phyloP scores from a whole-genome alignment of 2,329 filamentous ascomycete genomes.

The Fusarium xyrophilum region DNA sequence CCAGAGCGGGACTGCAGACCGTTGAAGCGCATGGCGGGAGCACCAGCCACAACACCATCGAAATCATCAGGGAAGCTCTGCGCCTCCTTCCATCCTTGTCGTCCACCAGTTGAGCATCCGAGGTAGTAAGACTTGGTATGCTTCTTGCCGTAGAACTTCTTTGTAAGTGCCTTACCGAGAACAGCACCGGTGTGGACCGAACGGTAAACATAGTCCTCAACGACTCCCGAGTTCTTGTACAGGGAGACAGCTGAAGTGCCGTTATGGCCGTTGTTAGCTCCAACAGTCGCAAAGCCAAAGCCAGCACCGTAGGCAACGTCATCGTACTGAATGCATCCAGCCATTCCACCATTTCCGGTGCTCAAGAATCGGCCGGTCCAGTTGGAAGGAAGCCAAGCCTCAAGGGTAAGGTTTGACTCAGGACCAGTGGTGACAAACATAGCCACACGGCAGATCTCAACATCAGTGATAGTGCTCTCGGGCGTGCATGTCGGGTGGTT shows the following conservation, averaged over 20 bases:
- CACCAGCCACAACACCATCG: slow-evolving; percentile 57
- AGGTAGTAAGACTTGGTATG: slow-evolving; percentile 60
- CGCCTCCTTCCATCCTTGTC: slow-evolving; percentile 63
- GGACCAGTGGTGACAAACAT: slow-evolving; percentile 28
- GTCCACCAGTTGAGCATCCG: slow-evolving; percentile 66
- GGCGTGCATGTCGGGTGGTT: slow-evolving; percentile 24
- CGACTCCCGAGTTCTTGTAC: slow-evolving; percentile 15
- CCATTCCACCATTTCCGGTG: slow-evolving; percentile 58
- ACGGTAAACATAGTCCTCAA: slow-evolving; percentile 31
- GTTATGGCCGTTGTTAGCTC: slow-evolving; percentile 52
- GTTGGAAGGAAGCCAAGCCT: slow-evolving; percentile 56
- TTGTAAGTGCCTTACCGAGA: slow-evolving; percentile 19
- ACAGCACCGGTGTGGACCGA: slow-evolving; percentile 29
- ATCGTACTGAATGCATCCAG: slow-evolving; percentile 54
- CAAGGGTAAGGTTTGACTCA: slow-evolving; percentile 39
- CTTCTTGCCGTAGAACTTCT: slow-evolving; percentile 52
- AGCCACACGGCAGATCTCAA: slow-evolving; percentile 29
- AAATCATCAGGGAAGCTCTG: slow-evolving; percentile 64
- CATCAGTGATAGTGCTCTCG: slow-evolving; percentile 22
- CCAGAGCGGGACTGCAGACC: slow-evolving; percentile 7
- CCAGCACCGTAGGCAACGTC: slow-evolving; percentile 47
- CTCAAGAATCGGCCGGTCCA: slow-evolving; percentile 57
- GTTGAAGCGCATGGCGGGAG: slow-evolving; percentile 55
- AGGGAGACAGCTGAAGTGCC: slow-evolving; percentile 20
- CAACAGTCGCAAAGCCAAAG: slow-evolving; percentile 54